Base-by-base conservation (phyloP, 345 rosid genomes). In the Streptanthus diversifolius region DNA sequence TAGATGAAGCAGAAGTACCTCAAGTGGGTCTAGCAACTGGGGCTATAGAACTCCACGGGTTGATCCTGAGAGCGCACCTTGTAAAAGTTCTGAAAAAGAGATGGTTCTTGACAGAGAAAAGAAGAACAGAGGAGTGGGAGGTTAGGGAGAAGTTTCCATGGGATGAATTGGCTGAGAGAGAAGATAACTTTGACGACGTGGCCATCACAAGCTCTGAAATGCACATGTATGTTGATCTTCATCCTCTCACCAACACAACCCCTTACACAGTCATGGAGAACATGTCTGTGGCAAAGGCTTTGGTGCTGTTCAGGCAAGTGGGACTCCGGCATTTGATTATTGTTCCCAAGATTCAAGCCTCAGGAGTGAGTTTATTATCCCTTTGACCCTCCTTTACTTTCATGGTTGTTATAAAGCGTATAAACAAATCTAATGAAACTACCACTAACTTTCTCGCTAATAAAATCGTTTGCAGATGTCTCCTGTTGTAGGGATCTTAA, bases 281-380 rank as follows among this genome's bases (percentile, higher is more conserved):
- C 83, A 85, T 86, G 87, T 90, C 97, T 3, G 97, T 89, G 47
- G 97, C 92, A n/a, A 93, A 90, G 80, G 97, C 98, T 45, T 49
- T 86, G 82, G 90, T 93, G 66, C 85, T 90, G 17, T 93, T 90
- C 83, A 69, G 98, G 73, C 88, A 77, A 82, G 85, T 87, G 17
- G 98, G 90, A 25, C 92, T 87, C 8, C 75, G 98, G 4, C 98
- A 93, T 66, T 35, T 90, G 88, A 86, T 88, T 55, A 64, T 93
- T 5, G 85, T 90, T 36, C 96, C 97, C 18, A 90, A 82, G 74
- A 86, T 85, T 52, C 90, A 86, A 83, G 85, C 81, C 15, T 71
- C 85, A 39, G 93, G 90, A 82, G 97, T 89, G 72, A 88, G 93
- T 75, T 60, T 47, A 62, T 37, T 25, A 43, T 41, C 53, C 61